Conservation (phyloP, 164 flowering plant genomes). For the Paratinospora sagittata region DNA sequence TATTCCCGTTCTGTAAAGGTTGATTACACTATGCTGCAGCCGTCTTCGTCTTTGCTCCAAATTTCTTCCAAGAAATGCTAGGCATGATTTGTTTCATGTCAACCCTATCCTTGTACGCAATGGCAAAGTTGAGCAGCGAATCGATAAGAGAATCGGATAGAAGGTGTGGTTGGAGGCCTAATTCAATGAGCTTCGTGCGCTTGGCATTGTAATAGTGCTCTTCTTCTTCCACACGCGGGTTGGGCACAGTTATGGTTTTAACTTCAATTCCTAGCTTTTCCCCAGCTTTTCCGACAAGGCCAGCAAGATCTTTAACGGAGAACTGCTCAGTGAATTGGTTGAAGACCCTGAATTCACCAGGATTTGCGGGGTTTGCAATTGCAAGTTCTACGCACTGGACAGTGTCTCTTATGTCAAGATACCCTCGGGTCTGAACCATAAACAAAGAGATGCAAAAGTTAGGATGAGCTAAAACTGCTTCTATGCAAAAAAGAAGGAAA, state of each 20-base stretch:
- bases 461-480: not conserved
- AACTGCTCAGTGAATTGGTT: slow-evolving; percentile 98
- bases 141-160: slow-evolving; percentile 90
- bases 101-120: slow-evolving; percentile 68
- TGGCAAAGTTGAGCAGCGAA: slow-evolving; percentile 70
- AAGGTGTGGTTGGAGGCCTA: slow-evolving; percentile 86
- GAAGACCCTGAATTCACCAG: slow-evolving; percentile 89
- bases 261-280: slow-evolving; percentile 80
- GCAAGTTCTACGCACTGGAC: slow-evolving; percentile 96
- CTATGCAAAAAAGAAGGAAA: not conserved
- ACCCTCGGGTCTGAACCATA: slow-evolving; percentile 72
- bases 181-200: slow-evolving; percentile 81
- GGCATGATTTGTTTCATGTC: slow-evolving; percentile 92
- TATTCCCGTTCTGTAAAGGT: not conserved
- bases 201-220: slow-evolving; percentile 96
- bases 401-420: slow-evolving; percentile 95
- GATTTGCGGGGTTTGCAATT: slow-evolving; percentile 79
- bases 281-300: slow-evolving; percentile 83
- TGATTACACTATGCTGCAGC: slow-evolving; percentile 33
- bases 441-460: not conserved
- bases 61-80: slow-evolving; percentile 79
- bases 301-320: slow-evolving; percentile 85
- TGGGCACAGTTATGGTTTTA: slow-evolving; percentile 66
- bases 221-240: slow-evolving; percentile 95
- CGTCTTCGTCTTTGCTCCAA: slow-evolving; percentile 73